Base-by-base conservation (phyloP, 1,284 basidiomycete genomes). In the Trichosporon ovoides region DNA sequence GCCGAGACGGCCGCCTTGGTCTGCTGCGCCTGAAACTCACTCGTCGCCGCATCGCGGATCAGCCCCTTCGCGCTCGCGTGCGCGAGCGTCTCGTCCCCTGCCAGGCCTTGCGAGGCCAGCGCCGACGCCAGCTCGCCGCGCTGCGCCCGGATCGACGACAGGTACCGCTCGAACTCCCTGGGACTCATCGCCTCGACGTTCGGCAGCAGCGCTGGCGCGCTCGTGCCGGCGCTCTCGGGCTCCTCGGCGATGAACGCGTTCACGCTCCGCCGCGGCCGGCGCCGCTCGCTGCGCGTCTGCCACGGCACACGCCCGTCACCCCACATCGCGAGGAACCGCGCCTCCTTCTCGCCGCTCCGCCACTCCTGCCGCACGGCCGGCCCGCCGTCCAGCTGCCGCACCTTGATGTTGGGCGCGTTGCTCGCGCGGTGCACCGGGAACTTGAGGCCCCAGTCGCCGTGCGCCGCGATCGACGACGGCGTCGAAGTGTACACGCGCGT, bases 371-470 rank as follows among this genome's bases (percentile, higher is more conserved):
- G 68, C 22, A 73, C 37, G 5, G 68, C 70, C 10, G 60, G 58
- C 13, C 70, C 71, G 19, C 64, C 69, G 58, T 77, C 75, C 53
- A 76, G 66, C 14, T 58, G 40, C 31, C 58, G 50, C 34, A 78
- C 67, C 28, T 68, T 66, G 55, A 78, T 72, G 62, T 73, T 73
- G 37, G 62, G 63, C 5, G 72, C 68, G 16, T 68, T 66, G 33
- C 64, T 67, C 12, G 61, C 43, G 5, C 68, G 65, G 51, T 68
- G 65, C 3, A 77, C 60, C 24, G 70, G 59, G 59, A 66, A 71
- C 61, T 78, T 78, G 55, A 78, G 64, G 31, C 76, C 76, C 63
- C 65, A 78, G 60, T 78, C 76, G 37, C 67, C 68, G 46, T 68
- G 63, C 35, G 62, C 55, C 12, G 22, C 28, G 10, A 54, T 48